These are phyloP conservation scores for Carex myosuroides DNA, from an alignment of 176 grass and related monocot species.

Conservation along the genomic window DNA sequence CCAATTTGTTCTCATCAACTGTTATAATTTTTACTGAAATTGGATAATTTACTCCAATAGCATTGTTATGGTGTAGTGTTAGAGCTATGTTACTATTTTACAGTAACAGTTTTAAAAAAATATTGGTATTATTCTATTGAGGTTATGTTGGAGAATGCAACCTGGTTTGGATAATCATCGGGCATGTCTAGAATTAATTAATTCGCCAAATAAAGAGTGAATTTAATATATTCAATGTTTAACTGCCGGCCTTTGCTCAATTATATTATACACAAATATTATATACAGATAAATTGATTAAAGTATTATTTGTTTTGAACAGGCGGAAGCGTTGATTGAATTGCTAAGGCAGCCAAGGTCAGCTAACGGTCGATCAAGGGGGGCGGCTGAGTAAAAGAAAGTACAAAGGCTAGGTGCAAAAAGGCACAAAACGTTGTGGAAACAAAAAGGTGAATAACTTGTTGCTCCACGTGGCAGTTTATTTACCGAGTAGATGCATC, in stretches of 20 bases:
- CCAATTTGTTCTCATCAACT: background rate
- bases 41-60: background rate
- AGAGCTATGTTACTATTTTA: background rate
- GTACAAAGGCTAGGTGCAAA: background rate
- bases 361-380: constrained; percentile 28
- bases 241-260: background rate
- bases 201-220: background rate
- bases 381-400: constrained; percentile 28
- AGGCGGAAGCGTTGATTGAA: constrained; percentile 73
- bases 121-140: background rate
- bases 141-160: background rate
- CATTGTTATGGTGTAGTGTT: background rate
- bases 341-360: constrained; percentile 62
- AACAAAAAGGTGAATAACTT: background rate
- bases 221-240: background rate
- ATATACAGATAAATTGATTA: background rate
- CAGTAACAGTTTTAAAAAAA: background rate
- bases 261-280: background rate
- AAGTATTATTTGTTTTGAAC: constrained; percentile 13
- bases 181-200: background rate
- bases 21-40: background rate
- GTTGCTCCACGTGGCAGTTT: constrained; percentile 22
- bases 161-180: constrained; percentile 9
- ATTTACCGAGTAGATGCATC: background rate
- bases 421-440: background rate